A percentile compares a stretch with the other conserved stretches of the same genome.
Conservation (phyloP, 768 basidiomycete genomes). For the Boletus rubescentipes region DNA sequence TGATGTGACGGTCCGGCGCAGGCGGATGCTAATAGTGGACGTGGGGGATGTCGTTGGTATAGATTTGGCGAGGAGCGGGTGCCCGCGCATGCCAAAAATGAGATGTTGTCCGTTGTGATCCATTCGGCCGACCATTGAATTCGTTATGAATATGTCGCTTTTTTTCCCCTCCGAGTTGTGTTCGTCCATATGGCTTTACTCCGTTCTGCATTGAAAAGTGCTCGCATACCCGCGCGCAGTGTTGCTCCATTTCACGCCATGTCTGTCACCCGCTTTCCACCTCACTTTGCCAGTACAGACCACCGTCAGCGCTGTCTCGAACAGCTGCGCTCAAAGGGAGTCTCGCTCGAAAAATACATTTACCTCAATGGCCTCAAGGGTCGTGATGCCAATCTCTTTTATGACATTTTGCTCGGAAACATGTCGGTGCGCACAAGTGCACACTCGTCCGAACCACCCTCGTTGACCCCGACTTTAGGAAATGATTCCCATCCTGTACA, state of each 20-base stretch:
- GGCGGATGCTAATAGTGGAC: too few species aligned
- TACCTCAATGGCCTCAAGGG: slow-evolving; percentile 64
- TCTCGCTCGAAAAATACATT: slow-evolving; percentile 66
- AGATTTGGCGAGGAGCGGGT: not conserved
- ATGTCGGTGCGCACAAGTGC: slow-evolving; percentile 45
- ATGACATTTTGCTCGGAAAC: slow-evolving; percentile 58
- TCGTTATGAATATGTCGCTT: too few species aligned
- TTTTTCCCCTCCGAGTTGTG: too few species aligned
- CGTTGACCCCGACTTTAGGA: slow-evolving; percentile 33
- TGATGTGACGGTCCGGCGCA: slow-evolving; percentile 2
- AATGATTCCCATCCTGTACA: slow-evolving; percentile 70
- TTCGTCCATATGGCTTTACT: slow-evolving; percentile 8
- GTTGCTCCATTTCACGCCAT: slow-evolving; percentile 23
- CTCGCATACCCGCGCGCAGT: not conserved
- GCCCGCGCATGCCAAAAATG: not conserved
- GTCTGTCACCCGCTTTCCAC: slow-evolving; percentile 40
- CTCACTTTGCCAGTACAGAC: slow-evolving; percentile 47
- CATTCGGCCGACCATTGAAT: too few species aligned
- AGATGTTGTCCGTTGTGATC: too few species aligned
- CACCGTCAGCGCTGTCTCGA: slow-evolving; percentile 56
- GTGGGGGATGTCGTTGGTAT: not conserved
- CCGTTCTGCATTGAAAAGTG: not conserved
- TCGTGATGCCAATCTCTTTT: slow-evolving; percentile 65
- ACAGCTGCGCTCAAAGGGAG: slow-evolving; percentile 57
- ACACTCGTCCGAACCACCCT: not conserved